Evolutionary conservation across 345 rosid species (phyloP), one percentile per base, ranked within the genome.

Genomic region (Aquilaria yunnanensis): DNA sequence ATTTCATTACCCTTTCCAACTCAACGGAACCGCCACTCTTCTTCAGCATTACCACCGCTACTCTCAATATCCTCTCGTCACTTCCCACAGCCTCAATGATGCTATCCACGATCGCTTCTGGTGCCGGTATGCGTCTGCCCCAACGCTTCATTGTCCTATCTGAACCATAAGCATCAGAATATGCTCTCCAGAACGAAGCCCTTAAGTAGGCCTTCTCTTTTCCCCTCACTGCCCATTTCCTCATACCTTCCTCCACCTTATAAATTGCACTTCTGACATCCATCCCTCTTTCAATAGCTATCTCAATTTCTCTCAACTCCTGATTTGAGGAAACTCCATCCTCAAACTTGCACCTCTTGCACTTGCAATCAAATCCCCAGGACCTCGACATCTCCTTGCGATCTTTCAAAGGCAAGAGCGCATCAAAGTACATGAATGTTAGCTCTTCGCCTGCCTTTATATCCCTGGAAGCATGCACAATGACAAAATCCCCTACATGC

Each of bases 371-470:
- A 63, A 93, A 90, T 3, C 96, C 96, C 98, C 97, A 90, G 6
- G 82, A 54, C 34, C 62, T 59, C 5, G 91, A 81, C 90, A 77
- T 81, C 46, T 86, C 94, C 54, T 50, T 75, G 47, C 98, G 80
- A 60, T 78, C 88, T 10, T 73, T 74, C 46, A 81, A 31, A 0
- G 83, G 79, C 29, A 72, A 67, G 59, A 85, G 75, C 53, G 81
- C 72, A 59, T 90, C 94, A 6, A 83, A 88, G 66, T 90, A 93
- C 54, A 90, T 80, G 52, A 74, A 84, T 8, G 85, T 82, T 54
- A 93, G 78, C 79, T 93, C 98, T 71, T 88, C 96, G 31, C 94
- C 92, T 1, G 84, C 86, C 76, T 84, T 86, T 46, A 93, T 68
- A 46, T 90, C 96, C 66, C 94, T 84, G 0, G 92, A 90, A 43